Evolutionary conservation across 2,329 filamentous ascomycete species (phyloP).

Genomic region (Aspergillus unguis): DNA sequence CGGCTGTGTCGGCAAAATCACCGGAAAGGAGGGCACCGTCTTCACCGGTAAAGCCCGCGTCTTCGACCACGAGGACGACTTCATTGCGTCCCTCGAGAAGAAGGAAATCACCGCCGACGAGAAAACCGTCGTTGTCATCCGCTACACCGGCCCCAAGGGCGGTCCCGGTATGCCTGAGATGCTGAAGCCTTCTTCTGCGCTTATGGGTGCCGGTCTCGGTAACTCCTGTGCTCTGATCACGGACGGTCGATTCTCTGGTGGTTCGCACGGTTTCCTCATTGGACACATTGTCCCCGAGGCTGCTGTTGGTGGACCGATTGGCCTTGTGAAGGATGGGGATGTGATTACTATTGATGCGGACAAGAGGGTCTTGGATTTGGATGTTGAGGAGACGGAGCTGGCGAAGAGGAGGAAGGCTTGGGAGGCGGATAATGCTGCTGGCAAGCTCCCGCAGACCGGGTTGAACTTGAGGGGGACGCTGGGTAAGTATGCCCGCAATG

Average conservation of each 20-base stretch:
- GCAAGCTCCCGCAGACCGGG: conserved; percentile 49
- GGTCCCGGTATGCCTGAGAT: conserved; percentile 70
- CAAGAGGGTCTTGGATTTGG: conserved; percentile 62
- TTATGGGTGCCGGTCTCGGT: conserved; percentile 71
- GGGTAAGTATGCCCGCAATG: conserved; percentile 62
- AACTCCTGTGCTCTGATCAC: conserved; percentile 69
- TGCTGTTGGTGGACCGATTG: conserved; percentile 80
- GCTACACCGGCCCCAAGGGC: conserved; percentile 51
- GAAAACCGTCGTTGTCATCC: conserved; percentile 73
- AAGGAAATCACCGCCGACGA: conserved; percentile 71
- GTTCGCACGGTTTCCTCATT: conserved; percentile 81
- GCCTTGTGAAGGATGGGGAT: conserved; percentile 76
- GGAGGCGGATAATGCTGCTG: conserved; percentile 47
- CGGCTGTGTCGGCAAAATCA: conserved; percentile 72
- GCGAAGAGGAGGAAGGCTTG: conserved; percentile 56
- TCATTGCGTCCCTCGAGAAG: conserved; percentile 64
- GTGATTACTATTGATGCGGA: conserved; percentile 79
- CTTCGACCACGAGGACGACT: conserved; percentile 67
- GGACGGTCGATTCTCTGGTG: conserved; percentile 63
- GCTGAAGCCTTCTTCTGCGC: conserved; percentile 66
- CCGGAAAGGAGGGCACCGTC: conserved; percentile 66
- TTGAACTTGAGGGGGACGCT: conserved; percentile 62
- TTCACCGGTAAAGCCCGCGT: conserved; percentile 69
- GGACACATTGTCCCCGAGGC: conserved; percentile 87
- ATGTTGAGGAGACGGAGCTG: conserved; percentile 65